Evolutionary conservation across 2,329 filamentous ascomycete species (phyloP), one percentile per base, ranked within the genome.

Genomic region (Fusarium virguliforme): DNA sequence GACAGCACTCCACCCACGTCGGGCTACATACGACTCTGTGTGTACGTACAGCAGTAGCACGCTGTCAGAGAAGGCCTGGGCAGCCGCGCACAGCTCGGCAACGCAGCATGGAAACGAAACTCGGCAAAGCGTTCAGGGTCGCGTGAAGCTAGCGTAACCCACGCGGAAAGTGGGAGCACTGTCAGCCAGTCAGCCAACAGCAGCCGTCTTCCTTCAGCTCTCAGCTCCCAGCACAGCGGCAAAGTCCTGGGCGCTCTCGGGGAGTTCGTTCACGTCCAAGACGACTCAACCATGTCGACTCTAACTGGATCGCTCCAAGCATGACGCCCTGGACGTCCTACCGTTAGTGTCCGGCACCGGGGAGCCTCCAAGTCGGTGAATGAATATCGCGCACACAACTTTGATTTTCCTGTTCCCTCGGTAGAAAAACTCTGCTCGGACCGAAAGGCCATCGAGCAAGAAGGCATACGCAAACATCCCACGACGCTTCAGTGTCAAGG

Each of bases 241-340:
- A 60, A 63, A 60, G 22, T 48, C 46, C 41, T 18, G 65, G 67
- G 43, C 67, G 61, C 40, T 35, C 9, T 72, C 69, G 69, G 69
- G 69, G 69, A 72, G 69, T 72, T 70, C 40, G 61, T 63, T 61
- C 38, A 41, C n/a, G 15, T 54, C 40, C 43, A 48, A 32, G 62
- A 18, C 38, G 43, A 26, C 32, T 58, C 50, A 60, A 40, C 35
- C 28, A 37, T 46, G 34, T 41, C 8, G 58, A 62, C 28, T 69
- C 68, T 70, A 70, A 61, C 69, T 64, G 34, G 28, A 67, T 71
- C 24, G 3, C 34, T 40, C 24, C 50, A 63, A 72, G 65, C 22
- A 53, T 38, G 28, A 26, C 38, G 38, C 60, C 43, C 55, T 50
- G 40, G 51, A 37, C 59, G 35, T 65, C 62, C 50, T 62, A 18